Conservation (phyloP, 1,139 yeast genomes). For the Debaryomycetaceae sp. region DNA sequence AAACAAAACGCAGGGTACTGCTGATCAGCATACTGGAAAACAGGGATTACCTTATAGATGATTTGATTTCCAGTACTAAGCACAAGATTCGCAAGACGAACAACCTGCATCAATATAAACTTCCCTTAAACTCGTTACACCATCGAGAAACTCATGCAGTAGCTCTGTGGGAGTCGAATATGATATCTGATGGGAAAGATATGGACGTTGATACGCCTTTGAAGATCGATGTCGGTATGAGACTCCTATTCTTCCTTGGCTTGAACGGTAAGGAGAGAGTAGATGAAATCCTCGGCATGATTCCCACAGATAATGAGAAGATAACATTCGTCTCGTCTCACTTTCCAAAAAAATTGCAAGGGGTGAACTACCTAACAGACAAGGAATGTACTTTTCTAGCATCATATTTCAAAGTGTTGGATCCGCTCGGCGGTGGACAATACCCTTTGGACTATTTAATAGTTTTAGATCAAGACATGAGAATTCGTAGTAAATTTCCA, state of each 20-base stretch:
- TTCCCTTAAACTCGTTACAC: background rate
- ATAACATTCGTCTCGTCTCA: conserved; percentile 13
- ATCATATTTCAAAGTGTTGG: conserved; percentile 26
- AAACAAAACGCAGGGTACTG: background rate
- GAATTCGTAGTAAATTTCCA: conserved; percentile 22
- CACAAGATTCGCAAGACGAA: background rate
- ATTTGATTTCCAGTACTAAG: background rate
- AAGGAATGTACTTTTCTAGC: conserved; percentile 19
- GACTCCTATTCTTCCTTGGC: conserved; percentile 23
- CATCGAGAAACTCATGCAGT: background rate
- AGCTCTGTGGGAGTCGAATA: background rate
- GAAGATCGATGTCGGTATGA: conserved; percentile 1
- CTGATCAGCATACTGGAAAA: background rate
- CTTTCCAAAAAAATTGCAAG: conserved; percentile 5
- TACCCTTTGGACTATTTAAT: conserved; percentile 44
- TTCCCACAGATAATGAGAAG: conserved; percentile 8
- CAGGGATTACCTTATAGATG: background rate
- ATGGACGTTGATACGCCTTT: background rate
- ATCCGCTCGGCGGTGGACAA: conserved; percentile 52
- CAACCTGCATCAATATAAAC: background rate
- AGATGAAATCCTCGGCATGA: conserved; percentile 6
- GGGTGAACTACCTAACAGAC: conserved; percentile 7
- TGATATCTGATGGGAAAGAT: background rate
- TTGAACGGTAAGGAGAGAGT: conserved; percentile 29
- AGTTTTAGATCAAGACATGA: conserved; percentile 24